Percentiles rank a stretch among this genome's conserved stretches.
Evolutionary conservation across 2,329 filamentous ascomycete genomes (phyloP).

Genomic region (Neospermospora avenae): DNA sequence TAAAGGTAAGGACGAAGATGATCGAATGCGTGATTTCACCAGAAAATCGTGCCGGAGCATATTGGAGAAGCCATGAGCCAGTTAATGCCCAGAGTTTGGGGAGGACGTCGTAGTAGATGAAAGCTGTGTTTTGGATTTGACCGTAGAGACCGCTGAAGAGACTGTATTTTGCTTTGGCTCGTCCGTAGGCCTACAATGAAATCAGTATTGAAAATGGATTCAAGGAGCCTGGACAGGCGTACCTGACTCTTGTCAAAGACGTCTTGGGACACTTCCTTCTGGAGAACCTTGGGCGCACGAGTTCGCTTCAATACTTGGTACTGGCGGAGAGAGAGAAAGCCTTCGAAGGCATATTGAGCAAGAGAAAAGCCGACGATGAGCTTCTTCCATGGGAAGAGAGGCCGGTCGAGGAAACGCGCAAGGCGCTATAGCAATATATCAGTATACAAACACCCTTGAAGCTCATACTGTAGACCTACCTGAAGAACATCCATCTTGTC

Average conservation of each 20-base stretch:
- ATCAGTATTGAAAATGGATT: conserved; percentile 15
- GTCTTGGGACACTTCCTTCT: conserved; percentile 82
- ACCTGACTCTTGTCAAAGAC: conserved; percentile 93
- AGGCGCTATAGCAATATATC: conserved; percentile 54
- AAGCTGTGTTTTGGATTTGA: conserved; percentile 82
- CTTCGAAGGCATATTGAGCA: conserved; percentile 86
- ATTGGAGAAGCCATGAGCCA: conserved; percentile 69
- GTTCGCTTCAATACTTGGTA: conserved; percentile 80
- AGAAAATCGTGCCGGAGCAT: conserved; percentile 72
- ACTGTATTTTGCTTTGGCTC: conserved; percentile 89
- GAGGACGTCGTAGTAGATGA: conserved; percentile 87
- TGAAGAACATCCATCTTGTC: conserved; percentile 37
- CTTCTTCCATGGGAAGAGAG: conserved; percentile 95
- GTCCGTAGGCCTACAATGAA: conserved; percentile 71
- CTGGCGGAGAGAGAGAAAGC: conserved; percentile 84
- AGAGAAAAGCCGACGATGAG: conserved; percentile 93
- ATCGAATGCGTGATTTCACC: conserved; percentile 95
- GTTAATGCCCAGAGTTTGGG: conserved; percentile 86
- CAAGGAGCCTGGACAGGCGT: conserved; percentile 23
- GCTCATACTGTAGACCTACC: conserved; percentile 21
- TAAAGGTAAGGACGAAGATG: conserved; percentile 85
- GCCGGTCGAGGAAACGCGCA: conserved; percentile 82
- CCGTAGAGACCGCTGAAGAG: conserved; percentile 78
- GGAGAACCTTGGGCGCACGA: conserved; percentile 79
- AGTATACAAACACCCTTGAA: conserved; percentile 1